Evolutionary conservation across 148 eudicot species (phyloP).

Genomic region (Rhododendron vialii): DNA sequence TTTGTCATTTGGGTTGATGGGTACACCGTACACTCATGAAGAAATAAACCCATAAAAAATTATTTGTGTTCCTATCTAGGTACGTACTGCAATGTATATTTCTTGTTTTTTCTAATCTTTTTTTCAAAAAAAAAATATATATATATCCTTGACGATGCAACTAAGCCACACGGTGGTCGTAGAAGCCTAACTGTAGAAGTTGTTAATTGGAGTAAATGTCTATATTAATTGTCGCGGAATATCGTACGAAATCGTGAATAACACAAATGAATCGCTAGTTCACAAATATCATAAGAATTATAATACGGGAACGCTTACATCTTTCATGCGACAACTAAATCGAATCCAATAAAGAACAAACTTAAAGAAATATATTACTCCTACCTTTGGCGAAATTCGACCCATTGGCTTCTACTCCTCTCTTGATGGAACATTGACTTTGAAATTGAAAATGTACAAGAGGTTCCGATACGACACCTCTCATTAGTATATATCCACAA

Average conservation of each 20-base stretch:
- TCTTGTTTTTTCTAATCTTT: not conserved
- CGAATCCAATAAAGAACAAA: too few relatives aligned
- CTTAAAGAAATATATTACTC: too few relatives aligned
- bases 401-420: too few relatives aligned
- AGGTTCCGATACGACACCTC: not conserved
- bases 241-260: not conserved
- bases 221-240: too few relatives aligned
- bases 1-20: too few relatives aligned
- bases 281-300: not conserved
- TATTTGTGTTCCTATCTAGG: too few relatives aligned
- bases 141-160: not conserved
- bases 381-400: not conserved
- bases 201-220: too few relatives aligned
- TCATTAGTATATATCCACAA: not conserved
- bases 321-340: not conserved
- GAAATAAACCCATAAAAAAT: too few relatives aligned
- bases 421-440: not conserved
- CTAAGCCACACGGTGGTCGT: not conserved
- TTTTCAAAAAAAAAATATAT: too few relatives aligned
- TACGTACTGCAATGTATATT: too few relatives aligned
- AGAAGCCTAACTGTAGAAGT: too few relatives aligned
- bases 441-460: not conserved
- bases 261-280: not conserved
- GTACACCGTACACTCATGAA: too few relatives aligned
- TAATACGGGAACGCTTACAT: not conserved